Evolutionary conservation across 371 early-diverging fungal species (phyloP), one percentile per base, ranked within the genome.

Genomic region (Encephalitozoon hellem): DNA sequence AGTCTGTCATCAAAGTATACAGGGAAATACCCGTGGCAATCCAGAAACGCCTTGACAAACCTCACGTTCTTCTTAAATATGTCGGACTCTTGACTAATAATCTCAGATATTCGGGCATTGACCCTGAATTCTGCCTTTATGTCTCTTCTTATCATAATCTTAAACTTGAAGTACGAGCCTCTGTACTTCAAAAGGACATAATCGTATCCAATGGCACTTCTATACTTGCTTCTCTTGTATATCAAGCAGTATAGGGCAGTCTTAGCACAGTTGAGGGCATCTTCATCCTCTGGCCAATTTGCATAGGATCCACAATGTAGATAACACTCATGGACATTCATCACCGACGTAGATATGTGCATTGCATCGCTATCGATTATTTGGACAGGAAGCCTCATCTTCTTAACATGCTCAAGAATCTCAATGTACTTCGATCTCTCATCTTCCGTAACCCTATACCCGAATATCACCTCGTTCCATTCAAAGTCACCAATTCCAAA

Each of bases 241-340:
- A 73, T 39, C 32, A 52, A 41, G 69, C 79, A 79, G 41, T 79
- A 79, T 12, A 79, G 65, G 9, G 79, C 79, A 1, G 76, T 76
- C 45, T 79, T 79, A 9, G 69, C 79, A 67, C 64, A 75, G 25
- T 64, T 26, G 4, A 41, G 38, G 25, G 79, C 79, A 41, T 79
- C 71, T 15, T 41, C 4, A 43, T 70, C 65, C 9, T 69, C 28
- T 9, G 79, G 79, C 79, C 79, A 79, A 23, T 74, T 23, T 15
- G 11, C 65, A 32, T 52, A 25, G 9, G 45, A 42, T 32, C 67
- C 69, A 28, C 73, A 55, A 30, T 68, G 52, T 2, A 78, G 30
- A 38, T 51, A 41, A 25, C 26, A 34, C 21, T 67, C 45, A 30
- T 55, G 67, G 21, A 72, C 12, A 18, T 74, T 49, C 21, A 52